A percentile compares a stretch with the other conserved stretches of the same genome.
Conservation (phyloP, 768 basidiomycete species). For the Fistulinella prunicolor region DNA sequence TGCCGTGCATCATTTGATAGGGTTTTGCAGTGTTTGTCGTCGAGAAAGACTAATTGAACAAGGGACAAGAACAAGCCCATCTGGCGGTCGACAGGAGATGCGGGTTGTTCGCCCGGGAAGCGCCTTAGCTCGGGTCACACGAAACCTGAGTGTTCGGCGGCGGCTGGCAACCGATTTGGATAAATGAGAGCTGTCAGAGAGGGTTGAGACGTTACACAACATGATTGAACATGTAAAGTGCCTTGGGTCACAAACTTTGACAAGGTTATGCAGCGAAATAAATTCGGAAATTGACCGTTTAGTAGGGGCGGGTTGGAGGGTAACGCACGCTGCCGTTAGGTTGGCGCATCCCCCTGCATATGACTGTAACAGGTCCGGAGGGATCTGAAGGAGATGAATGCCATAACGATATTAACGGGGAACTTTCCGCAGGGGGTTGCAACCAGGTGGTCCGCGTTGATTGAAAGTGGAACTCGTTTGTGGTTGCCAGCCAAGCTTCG, state of each 20-base stretch:
- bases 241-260: constrained; percentile 26
- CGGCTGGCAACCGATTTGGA: constrained; percentile 24
- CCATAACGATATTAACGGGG: constrained; percentile 32
- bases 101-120: constrained; percentile 18
- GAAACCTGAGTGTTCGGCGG: constrained; percentile 18
- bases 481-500: constrained; percentile 13
- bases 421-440: constrained; percentile 16
- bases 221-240: constrained; percentile 22
- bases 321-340: constrained; percentile 27
- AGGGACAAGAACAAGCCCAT: constrained; percentile 21
- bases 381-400: constrained; percentile 17
- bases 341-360: constrained; percentile 28
- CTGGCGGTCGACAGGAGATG: constrained; percentile 11
- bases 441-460: constrained; percentile 5
- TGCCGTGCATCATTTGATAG: constrained; percentile 37
- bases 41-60: constrained; percentile 37
- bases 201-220: constrained; percentile 26
- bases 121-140: constrained; percentile 22
- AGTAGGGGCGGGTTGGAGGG: constrained; percentile 6
- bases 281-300: constrained; percentile 22
- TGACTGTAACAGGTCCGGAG: constrained; percentile 33
- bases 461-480: constrained; percentile 3
- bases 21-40: constrained; percentile 33
- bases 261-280: constrained; percentile 13
- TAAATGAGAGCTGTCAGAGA: constrained; percentile 30